phyloP scores from a whole-genome alignment of 768 basidiomycete species.

The Leccinellum rugosiceps region DNA sequence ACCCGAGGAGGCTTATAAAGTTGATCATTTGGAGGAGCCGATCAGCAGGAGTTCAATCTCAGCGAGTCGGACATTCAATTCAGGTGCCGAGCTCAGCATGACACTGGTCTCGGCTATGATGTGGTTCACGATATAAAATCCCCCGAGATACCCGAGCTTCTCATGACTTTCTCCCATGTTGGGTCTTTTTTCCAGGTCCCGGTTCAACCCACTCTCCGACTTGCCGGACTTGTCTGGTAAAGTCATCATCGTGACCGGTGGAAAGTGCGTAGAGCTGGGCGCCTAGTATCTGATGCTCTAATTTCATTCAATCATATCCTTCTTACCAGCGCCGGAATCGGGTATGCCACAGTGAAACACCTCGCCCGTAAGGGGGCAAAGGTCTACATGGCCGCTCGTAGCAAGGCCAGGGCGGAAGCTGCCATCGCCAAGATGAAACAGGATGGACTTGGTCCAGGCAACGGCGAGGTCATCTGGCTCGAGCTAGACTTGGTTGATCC shows the following conservation, averaged over 20 bases:
- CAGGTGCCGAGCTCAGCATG: too few species aligned
- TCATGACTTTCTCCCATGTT: conserved; percentile 1
- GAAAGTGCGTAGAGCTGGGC: conserved; percentile 38
- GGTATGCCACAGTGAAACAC: conserved; percentile 48
- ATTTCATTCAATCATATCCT: neutral
- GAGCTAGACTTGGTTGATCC: conserved; percentile 52
- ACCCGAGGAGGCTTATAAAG: neutral
- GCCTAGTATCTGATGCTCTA: too few species aligned
- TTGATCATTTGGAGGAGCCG: too few species aligned
- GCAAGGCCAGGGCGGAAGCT: conserved; percentile 40
- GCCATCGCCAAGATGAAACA: conserved; percentile 46
- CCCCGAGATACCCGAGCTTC: neutral
- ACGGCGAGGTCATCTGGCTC: conserved; percentile 48
- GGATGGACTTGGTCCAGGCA: conserved; percentile 42
- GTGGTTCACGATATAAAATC: too few species aligned
- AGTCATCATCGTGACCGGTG: conserved; percentile 56
- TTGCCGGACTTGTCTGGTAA: conserved; percentile 34
- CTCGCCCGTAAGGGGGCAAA: conserved; percentile 54
- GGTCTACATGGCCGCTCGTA: conserved; percentile 56
- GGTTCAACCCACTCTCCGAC: conserved; percentile 37
- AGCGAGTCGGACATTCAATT: too few species aligned
- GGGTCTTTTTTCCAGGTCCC: conserved; percentile 22
- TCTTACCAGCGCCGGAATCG: conserved; percentile 44
- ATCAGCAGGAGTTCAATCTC: too few species aligned
- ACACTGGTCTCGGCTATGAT: too few species aligned